These are phyloP conservation scores for Achaetomiella virescens DNA, from an alignment of 495 filamentous ascomycete species.

Conservation along the genomic window DNA sequence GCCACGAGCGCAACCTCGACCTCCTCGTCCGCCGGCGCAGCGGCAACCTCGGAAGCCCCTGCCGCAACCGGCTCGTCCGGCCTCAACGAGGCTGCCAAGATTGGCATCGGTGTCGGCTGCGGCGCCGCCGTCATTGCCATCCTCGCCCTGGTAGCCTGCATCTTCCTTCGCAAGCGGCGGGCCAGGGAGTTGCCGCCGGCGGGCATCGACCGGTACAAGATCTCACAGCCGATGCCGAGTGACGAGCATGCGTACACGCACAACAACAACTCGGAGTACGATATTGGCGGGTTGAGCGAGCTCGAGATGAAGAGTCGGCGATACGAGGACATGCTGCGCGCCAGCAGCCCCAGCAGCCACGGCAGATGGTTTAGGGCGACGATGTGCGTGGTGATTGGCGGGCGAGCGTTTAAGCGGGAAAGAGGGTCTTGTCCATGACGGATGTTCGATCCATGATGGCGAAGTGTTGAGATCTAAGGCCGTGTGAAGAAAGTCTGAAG, in stretches of 20 bases:
- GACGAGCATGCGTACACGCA: slow-evolving; percentile 32
- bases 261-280: slow-evolving; percentile 23
- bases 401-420: neutral
- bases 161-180: slow-evolving; percentile 29
- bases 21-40: neutral
- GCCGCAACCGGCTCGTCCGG: slow-evolving; percentile 14
- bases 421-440: neutral
- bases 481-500: no score
- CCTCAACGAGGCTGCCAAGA: slow-evolving; percentile 33
- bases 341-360: slow-evolving; percentile 32
- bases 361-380: slow-evolving; percentile 37
- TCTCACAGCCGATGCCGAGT: slow-evolving; percentile 39
- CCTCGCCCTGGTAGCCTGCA: slow-evolving; percentile 21
- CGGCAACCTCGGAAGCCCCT: slow-evolving; percentile 15
- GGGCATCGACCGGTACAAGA: slow-evolving; percentile 26
- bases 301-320: slow-evolving; percentile 37
- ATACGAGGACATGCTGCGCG: slow-evolving; percentile 45
- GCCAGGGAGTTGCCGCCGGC: slow-evolving; percentile 6
- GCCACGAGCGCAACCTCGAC: slow-evolving; percentile 8
- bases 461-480: no score
- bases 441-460: no score
- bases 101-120: slow-evolving; percentile 40
- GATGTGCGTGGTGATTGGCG: neutral
- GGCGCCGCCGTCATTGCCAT: slow-evolving; percentile 30
- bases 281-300: slow-evolving; percentile 23